phyloP scores from a whole-genome alignment of 164 flowering plant genomes.

The Platanus orientalis region DNA sequence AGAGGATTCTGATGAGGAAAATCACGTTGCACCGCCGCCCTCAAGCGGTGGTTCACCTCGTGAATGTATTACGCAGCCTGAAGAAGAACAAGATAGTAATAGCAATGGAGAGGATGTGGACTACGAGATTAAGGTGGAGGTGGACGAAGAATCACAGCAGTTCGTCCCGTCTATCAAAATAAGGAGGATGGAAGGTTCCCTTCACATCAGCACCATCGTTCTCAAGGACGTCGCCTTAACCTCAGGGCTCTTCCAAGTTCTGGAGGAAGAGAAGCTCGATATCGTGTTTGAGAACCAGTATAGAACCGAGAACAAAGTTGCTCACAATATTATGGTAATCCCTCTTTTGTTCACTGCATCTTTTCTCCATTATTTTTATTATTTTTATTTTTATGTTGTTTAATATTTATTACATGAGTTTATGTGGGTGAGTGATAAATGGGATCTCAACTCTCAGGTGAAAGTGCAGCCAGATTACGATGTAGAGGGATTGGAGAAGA shows the following conservation, averaged over 20 bases:
- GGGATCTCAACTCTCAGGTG: too few relatives aligned
- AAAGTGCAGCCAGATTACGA: too few relatives aligned
- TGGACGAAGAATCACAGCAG: background rate
- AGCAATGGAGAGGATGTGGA: background rate
- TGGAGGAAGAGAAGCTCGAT: slow-evolving; percentile 24
- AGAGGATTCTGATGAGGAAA: slow-evolving; percentile 13
- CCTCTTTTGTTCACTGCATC: too few relatives aligned
- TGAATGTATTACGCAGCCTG: background rate
- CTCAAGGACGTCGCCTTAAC: slow-evolving; percentile 17
- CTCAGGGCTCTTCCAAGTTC: slow-evolving; percentile 14
- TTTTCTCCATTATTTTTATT: too few relatives aligned
- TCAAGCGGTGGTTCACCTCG: background rate
- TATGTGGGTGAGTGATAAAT: too few relatives aligned
- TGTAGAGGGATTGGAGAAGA: background rate
- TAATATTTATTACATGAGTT: too few relatives aligned
- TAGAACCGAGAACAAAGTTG: slow-evolving; percentile 20
- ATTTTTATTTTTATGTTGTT: too few relatives aligned
- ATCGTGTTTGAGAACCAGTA: slow-evolving; percentile 20
- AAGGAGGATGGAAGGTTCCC: slow-evolving; percentile 3
- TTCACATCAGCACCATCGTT: slow-evolving; percentile 21
- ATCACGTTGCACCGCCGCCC: background rate
- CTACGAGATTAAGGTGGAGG: background rate
- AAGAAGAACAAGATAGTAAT: background rate
- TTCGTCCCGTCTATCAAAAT: slow-evolving; percentile 22
- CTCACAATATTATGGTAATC: slow-evolving; percentile 19